These are phyloP conservation scores for barrel medic (Medicago truncatula) DNA, from an alignment of 306 rosid species.

Conservation along the genomic window MtrunA17r5.0-ANR NC_053049.1:6565501-6566000, in stretches of 20 bases:
- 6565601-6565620: constrained; percentile 16
- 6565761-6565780: constrained; percentile 31
- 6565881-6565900: constrained; percentile 73
- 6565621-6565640: background rate
- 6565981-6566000: constrained; percentile 41
- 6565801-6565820: constrained; percentile 56
- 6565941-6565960: constrained; percentile 82
- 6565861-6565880: constrained; percentile 74
- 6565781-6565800: constrained; percentile 32
- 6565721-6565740: background rate
- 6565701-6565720: constrained; percentile 18
- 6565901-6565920: constrained; percentile 91
- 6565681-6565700: background rate
- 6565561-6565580: background rate
- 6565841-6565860: constrained; percentile 64
- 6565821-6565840: constrained; percentile 50
- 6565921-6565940: constrained; percentile 89
- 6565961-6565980: constrained; percentile 61
- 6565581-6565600: constrained; percentile 10
- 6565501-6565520: constrained; percentile 57
- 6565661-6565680: constrained; percentile 6
- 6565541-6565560: constrained; percentile 36
- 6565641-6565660: background rate
- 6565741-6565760: constrained; percentile 6
- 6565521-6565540: constrained; percentile 56